Evolutionary conservation across 768 basidiomycete genomes (phyloP).

Genomic region (Tricholoma terreum): DNA sequence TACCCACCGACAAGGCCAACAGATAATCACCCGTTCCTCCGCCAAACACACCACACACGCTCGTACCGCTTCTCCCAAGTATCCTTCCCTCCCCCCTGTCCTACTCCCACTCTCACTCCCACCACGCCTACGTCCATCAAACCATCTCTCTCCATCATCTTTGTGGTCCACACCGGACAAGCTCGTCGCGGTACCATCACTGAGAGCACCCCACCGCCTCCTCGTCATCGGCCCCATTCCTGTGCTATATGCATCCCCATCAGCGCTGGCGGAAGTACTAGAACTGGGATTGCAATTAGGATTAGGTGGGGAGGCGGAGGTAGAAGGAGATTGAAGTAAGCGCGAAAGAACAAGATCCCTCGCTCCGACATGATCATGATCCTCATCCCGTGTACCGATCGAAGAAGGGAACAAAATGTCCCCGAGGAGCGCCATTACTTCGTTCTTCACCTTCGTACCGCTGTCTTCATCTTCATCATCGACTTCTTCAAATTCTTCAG

Average conservation of each 20-base stretch:
- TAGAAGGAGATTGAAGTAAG: not conserved
- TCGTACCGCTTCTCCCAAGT: not conserved
- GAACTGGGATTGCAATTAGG: too few relatives aligned
- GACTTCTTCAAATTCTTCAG: slow-evolving; percentile 21
- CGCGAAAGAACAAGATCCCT: not conserved
- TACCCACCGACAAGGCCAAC: slow-evolving; percentile 78
- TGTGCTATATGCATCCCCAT: not conserved
- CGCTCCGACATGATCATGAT: not conserved
- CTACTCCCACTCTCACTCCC: slow-evolving; percentile 1
- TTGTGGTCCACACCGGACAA: slow-evolving; percentile 18
- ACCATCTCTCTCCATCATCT: not conserved
- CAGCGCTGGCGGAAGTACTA: not conserved
- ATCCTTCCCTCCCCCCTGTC: not conserved
- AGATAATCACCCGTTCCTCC: slow-evolving; percentile 69
- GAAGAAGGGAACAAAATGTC: not conserved
- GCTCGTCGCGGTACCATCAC: slow-evolving; percentile 30
- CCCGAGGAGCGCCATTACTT: not conserved
- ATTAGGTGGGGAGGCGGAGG: not conserved
- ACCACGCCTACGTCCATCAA: slow-evolving; percentile 22
- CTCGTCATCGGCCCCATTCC: not conserved
- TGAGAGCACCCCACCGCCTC: not conserved
- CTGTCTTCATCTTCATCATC: not conserved
- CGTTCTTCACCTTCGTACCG: not conserved
- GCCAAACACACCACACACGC: slow-evolving; percentile 69
- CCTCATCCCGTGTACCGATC: not conserved